Evolutionary conservation across 169 alveolate species (phyloP).

Genomic region (Eimeria brunetti): DNA sequence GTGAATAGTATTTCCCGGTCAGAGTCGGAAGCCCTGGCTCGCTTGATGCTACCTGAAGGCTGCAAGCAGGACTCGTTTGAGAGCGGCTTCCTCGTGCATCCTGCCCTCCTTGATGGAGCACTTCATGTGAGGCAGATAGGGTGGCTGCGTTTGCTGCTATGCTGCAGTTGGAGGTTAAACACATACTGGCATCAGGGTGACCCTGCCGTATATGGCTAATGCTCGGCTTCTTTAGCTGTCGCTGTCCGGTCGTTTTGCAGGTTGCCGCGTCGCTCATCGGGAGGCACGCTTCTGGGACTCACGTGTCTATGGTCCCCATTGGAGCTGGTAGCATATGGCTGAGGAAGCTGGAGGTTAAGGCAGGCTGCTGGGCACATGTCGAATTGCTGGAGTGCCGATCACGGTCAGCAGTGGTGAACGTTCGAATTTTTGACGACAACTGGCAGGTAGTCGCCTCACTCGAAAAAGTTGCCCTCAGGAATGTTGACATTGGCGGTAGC

Average conservation of each 20-base stretch:
- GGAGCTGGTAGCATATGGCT: constrained; percentile 80
- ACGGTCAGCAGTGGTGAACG: constrained; percentile 71
- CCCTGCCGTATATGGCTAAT: background rate
- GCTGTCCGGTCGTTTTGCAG: constrained; percentile 81
- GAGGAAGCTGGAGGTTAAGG: constrained; percentile 56
- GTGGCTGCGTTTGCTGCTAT: background rate
- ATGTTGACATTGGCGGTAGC: constrained; percentile 77
- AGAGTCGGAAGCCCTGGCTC: constrained; percentile 82
- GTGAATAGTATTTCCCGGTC: constrained; percentile 79
- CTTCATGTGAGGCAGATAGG: constrained; percentile 81
- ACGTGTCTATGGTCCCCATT: constrained; percentile 85
- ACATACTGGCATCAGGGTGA: background rate
- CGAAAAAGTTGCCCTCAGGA: constrained; percentile 62
- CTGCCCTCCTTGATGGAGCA: constrained; percentile 88
- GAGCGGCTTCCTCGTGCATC: constrained; percentile 86
- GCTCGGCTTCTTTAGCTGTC: background rate
- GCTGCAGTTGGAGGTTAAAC: background rate
- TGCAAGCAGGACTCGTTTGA: constrained; percentile 84
- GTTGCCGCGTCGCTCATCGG: constrained; percentile 71
- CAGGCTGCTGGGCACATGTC: constrained; percentile 80
- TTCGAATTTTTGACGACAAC: constrained; percentile 61
- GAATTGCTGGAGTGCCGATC: constrained; percentile 47
- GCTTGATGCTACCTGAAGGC: constrained; percentile 74
- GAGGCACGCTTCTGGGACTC: constrained; percentile 63
- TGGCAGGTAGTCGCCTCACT: constrained; percentile 72